Base-by-base conservation (phyloP, 768 basidiomycete species). In the Mycena belliarum region DNA sequence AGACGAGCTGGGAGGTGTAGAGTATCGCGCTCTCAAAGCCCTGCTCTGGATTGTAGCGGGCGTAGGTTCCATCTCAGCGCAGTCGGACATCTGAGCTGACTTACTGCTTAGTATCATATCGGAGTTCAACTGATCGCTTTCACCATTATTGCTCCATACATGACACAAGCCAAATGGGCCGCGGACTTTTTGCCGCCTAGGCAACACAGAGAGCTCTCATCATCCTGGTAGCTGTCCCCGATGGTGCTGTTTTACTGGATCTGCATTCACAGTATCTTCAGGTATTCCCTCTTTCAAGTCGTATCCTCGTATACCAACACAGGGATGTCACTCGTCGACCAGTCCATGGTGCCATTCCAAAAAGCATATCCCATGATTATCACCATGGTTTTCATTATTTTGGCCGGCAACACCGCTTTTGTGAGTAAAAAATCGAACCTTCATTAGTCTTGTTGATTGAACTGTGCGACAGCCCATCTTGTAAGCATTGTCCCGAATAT, bases 381-480 rank as follows among this genome's bases (percentile, higher is more conserved):
- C 26, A 69, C 85, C 50, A 75, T 94, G 79, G 77, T 85, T 0
- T 73, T 94, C 44, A 74, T 92, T 24, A 89, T 98, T 61, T 71
- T 98, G 45, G 94, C 93, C 47, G 96, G 96, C 11, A 98, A 98
- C 68, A 97, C 95, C 42, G 88, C 84, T 23, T 96, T 93, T 67
- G 95, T 96, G 66, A 80, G 93, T 88, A 6, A 5, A 15, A n/a
- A 18, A 29, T 37, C 45, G 28, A 44, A 14, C 44, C 33, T 41
- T 40, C 47, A 42, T 7, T 11, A 12, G 28, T 59, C 18, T 28
- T 41, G 16, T 55, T 41, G 3, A 18, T 43, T 55, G 8, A 53
- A 26, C 59, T 28, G 6, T 24, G 55, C 55, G 55, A 23, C 62
- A 94, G 92, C 93, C 93, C 41, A 79, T 95, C 58, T 87, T 95